phyloP scores from a whole-genome alignment of 2,329 filamentous ascomycete genomes.

The Calonectria naviculata region DNA sequence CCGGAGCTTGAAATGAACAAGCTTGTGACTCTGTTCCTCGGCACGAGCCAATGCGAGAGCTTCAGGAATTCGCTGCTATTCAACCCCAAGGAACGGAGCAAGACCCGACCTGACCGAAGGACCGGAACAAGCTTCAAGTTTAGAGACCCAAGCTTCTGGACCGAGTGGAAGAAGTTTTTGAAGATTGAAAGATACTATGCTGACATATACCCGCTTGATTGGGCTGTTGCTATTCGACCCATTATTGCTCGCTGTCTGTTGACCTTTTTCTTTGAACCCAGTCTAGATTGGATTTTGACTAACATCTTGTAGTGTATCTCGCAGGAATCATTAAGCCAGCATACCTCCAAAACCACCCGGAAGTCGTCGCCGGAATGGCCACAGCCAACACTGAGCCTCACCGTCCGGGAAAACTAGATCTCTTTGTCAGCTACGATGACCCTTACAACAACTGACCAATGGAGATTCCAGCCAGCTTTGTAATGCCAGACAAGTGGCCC shows the following conservation, averaged over 20 bases:
- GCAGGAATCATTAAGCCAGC: slow-evolving; percentile 38
- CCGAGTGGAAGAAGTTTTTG: slow-evolving; percentile 33
- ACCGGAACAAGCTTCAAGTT: slow-evolving; percentile 38
- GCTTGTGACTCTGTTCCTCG: slow-evolving; percentile 30
- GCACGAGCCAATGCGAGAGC: slow-evolving; percentile 24
- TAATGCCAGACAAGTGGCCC: slow-evolving; percentile 34
- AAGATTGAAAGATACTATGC: slow-evolving; percentile 22
- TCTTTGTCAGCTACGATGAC: slow-evolving; percentile 44
- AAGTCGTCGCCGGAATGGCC: slow-evolving; percentile 33
- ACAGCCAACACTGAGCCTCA: slow-evolving; percentile 38
- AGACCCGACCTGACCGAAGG: slow-evolving; percentile 34
- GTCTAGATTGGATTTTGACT: background rate
- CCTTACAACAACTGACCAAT: slow-evolving; percentile 23
- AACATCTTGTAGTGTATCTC: slow-evolving; percentile 36
- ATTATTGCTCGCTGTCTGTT: slow-evolving; percentile 37
- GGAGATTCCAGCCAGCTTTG: slow-evolving; percentile 22
- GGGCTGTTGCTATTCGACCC: slow-evolving; percentile 40
- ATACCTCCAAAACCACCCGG: slow-evolving; percentile 29
- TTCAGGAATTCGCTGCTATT: slow-evolving; percentile 36
- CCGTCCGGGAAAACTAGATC: slow-evolving; percentile 37
- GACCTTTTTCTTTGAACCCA: too few relatives aligned
- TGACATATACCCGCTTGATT: slow-evolving; percentile 40
- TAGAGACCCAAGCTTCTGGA: slow-evolving; percentile 35
- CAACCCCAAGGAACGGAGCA: slow-evolving; percentile 31
- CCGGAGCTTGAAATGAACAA: slow-evolving; percentile 19